phyloP scores from a whole-genome alignment of 1,284 basidiomycete genomes.

The Rhodotorula mucilaginosa region DNA sequence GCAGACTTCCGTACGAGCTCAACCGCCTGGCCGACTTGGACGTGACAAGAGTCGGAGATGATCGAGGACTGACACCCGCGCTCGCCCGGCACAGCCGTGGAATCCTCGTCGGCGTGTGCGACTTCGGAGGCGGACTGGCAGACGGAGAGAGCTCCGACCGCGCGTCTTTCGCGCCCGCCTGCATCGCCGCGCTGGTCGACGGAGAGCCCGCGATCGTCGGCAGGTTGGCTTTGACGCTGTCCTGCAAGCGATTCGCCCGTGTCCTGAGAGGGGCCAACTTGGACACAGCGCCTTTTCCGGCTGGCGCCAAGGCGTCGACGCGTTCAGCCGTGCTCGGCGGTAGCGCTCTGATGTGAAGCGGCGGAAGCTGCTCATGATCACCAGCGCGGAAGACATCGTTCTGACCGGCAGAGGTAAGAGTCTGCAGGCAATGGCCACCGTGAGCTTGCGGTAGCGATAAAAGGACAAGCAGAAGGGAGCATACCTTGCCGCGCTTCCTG shows the following conservation, averaged over 20 bases:
- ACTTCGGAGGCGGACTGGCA: slow-evolving; percentile 30
- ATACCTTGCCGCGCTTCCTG: slow-evolving; percentile 80
- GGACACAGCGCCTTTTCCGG: slow-evolving; percentile 50
- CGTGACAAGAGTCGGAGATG: slow-evolving; percentile 58
- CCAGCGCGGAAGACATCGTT: slow-evolving; percentile 76
- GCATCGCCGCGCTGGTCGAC: slow-evolving; percentile 50
- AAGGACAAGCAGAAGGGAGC: slow-evolving; percentile 18
- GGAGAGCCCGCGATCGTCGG: slow-evolving; percentile 88
- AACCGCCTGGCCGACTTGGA: slow-evolving; percentile 51
- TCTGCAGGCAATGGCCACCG: slow-evolving; percentile 13
- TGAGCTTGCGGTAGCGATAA: slow-evolving; percentile 1
- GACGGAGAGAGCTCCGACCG: not conserved
- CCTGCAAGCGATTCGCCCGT: slow-evolving; percentile 34
- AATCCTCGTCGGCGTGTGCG: slow-evolving; percentile 76
- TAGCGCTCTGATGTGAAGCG: slow-evolving; percentile 80
- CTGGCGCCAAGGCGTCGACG: slow-evolving; percentile 50
- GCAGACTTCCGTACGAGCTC: slow-evolving; percentile 16
- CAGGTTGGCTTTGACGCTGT: slow-evolving; percentile 52
- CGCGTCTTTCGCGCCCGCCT: not conserved
- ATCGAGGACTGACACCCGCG: slow-evolving; percentile 48
- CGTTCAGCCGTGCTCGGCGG: slow-evolving; percentile 73
- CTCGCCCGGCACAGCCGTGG: slow-evolving; percentile 58
- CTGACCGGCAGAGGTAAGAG: slow-evolving; percentile 49
- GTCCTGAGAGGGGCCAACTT: slow-evolving; percentile 19
- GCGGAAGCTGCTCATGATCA: slow-evolving; percentile 60